phyloP scores from a whole-genome alignment of 345 rosid species.

The Conringia planisiliqua region DNA sequence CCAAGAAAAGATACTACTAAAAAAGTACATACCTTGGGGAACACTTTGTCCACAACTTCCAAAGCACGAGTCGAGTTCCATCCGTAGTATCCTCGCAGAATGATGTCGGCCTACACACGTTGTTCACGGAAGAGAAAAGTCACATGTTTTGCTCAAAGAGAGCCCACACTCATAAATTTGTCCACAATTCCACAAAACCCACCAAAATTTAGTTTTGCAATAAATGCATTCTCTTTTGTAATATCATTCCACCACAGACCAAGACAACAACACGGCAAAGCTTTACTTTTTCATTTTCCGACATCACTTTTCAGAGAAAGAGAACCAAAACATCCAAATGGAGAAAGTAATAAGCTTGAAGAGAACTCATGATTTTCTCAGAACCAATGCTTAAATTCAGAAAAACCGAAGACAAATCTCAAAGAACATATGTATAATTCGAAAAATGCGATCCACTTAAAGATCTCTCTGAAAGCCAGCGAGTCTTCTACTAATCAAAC shows the following conservation, averaged over 20 bases:
- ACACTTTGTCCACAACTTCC: conserved; percentile 68
- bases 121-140: neutral
- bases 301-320: neutral
- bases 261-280: neutral
- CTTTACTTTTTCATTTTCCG: neutral
- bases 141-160: conserved; percentile 3
- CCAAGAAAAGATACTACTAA: too few species aligned
- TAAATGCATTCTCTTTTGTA: neutral
- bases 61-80: conserved; percentile 97
- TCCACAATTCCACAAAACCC: neutral
- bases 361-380: neutral
- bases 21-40: conserved; percentile 80
- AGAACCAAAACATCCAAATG: conserved; percentile 1
- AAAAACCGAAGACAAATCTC: neutral
- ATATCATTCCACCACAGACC: neutral
- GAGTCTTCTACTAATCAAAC: neutral
- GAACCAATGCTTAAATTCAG: neutral
- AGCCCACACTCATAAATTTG: conserved; percentile 2
- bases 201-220: neutral
- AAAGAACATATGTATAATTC: neutral
- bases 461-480: neutral
- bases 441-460: neutral
- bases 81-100: conserved; percentile 83
- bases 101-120: conserved; percentile 69
- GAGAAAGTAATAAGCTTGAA: neutral